Base-by-base conservation (phyloP, 768 basidiomycete genomes). In the Rhodotorula diobovata region DNA sequence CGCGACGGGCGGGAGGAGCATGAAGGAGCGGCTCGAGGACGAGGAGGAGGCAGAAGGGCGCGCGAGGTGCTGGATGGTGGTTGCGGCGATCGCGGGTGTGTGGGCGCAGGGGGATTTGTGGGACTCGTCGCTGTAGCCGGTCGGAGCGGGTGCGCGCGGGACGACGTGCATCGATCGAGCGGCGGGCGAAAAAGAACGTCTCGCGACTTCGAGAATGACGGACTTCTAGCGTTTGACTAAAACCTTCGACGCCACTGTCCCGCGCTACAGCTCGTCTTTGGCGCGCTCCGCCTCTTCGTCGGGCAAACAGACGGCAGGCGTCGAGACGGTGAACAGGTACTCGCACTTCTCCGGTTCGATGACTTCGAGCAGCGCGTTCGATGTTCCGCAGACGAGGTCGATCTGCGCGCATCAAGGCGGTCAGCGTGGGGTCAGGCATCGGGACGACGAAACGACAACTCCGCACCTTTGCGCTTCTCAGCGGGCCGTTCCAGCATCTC, bases 291-390 rank as follows among this genome's bases (percentile, higher is more conserved):
- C 14, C 61, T 37, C 58, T 1, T 32, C 57, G 25, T 35, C 39
- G 32, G 59, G 68, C 60, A 50, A 70, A 61, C 74, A 75, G 5
- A 72, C 70, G 2, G 74, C 77, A 4, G 77, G 77, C 23, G 74
- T 67, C 34, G 74, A 50, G 9, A 78, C 73, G 58, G 64, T 66
- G 74, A 78, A 78, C 20, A 74, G 64, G 66, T 72, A 74, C 63
- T 63, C 72, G 82, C 95, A 98, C 82, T 97, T 97, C 81, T 98
- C 93, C 30, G 94, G 85, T 81, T 99, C 96, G 56, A 85, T 84
- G 10, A 97, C 87, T 2, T 87, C 85, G 23, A 88, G 81, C 45
- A 99, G 80, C 8, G 84, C 85, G 77, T 97, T 97, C 77, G 93
- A 89, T 2, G 85, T 87, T 10, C 93, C 96, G 76, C 96, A 99